Evolutionary conservation across 345 rosid species (phyloP).

Genomic region (Melaleuca quinquenervia): DNA sequence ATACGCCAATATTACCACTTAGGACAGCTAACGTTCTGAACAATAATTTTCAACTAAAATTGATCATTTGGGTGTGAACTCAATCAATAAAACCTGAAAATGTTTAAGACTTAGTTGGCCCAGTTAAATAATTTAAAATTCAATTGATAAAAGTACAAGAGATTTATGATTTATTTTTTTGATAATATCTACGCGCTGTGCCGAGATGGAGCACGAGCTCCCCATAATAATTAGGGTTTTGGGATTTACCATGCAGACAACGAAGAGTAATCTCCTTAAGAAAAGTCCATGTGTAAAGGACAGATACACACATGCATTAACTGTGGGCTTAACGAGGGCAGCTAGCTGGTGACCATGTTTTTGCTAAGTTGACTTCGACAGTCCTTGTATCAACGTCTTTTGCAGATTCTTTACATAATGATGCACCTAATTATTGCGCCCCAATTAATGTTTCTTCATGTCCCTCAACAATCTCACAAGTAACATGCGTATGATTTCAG

Average conservation of each 20-base stretch:
- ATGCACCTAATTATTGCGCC: not conserved
- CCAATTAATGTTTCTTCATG: not conserved
- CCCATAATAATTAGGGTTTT: not conserved
- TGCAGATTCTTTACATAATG: not conserved
- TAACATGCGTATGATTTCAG: not conserved
- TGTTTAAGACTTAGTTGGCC: too few species aligned
- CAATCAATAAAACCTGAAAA: too few species aligned
- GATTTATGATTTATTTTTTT: too few species aligned
- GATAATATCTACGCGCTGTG: not conserved
- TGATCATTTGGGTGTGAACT: too few species aligned
- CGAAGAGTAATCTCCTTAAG: not conserved
- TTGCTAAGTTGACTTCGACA: not conserved
- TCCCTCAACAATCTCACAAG: not conserved
- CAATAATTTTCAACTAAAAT: too few species aligned
- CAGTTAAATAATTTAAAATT: too few species aligned
- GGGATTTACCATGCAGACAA: not conserved
- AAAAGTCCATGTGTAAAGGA: not conserved
- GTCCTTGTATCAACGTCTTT: not conserved
- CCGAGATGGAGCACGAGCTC: not conserved
- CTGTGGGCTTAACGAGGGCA: not conserved
- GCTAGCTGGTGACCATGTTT: not conserved
- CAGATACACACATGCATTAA: not conserved
- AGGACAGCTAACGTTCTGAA: too few species aligned
- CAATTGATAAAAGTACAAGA: too few species aligned
- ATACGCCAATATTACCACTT: too few species aligned